A percentile compares a stretch with the other conserved stretches of the same genome.
These are phyloP conservation scores for Psophocarpus tetragonolobus DNA, from an alignment of 306 rosid genomes.

Conservation along the genomic window DNA sequence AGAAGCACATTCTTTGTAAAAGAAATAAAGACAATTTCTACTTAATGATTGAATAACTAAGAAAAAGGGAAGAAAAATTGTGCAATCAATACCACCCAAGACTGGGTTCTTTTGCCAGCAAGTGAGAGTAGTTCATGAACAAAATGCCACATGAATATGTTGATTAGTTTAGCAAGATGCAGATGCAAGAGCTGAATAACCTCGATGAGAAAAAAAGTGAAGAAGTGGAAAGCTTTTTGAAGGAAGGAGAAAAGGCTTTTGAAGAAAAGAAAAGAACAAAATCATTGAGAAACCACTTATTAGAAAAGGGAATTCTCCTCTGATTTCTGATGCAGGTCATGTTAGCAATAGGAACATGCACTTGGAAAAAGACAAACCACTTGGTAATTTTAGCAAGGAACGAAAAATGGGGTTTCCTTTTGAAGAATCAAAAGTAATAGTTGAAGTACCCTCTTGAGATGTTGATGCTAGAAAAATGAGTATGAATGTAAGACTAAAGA, in stretches of 20 bases:
- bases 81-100: slow-evolving; percentile 63
- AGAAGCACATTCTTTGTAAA: slow-evolving; percentile 64
- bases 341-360: slow-evolving; percentile 37
- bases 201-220: slow-evolving; percentile 83
- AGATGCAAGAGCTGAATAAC: slow-evolving; percentile 73
- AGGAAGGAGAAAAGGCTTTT: slow-evolving; percentile 65
- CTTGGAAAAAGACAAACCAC: slow-evolving; percentile 43
- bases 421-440: slow-evolving; percentile 83
- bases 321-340: slow-evolving; percentile 28
- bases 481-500: slow-evolving; percentile 44
- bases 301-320: slow-evolving; percentile 37
- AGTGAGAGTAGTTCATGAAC: slow-evolving; percentile 85
- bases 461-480: slow-evolving; percentile 38
- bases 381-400: slow-evolving; percentile 35
- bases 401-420: slow-evolving; percentile 46
- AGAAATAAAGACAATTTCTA: slow-evolving; percentile 68
- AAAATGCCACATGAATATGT: slow-evolving; percentile 79
- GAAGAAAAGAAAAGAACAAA: slow-evolving; percentile 81
- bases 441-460: slow-evolving; percentile 69
- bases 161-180: slow-evolving; percentile 86
- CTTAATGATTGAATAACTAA: slow-evolving; percentile 64
- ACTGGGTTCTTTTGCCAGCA: slow-evolving; percentile 64
- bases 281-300: slow-evolving; percentile 49
- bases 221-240: slow-evolving; percentile 82
- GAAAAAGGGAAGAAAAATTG: slow-evolving; percentile 67